Percentiles rank a stretch among this genome's conserved stretches.
Evolutionary conservation across 306 rosid genomes (phyloP).

Genomic region (Macrotyloma uniflorum): DNA sequence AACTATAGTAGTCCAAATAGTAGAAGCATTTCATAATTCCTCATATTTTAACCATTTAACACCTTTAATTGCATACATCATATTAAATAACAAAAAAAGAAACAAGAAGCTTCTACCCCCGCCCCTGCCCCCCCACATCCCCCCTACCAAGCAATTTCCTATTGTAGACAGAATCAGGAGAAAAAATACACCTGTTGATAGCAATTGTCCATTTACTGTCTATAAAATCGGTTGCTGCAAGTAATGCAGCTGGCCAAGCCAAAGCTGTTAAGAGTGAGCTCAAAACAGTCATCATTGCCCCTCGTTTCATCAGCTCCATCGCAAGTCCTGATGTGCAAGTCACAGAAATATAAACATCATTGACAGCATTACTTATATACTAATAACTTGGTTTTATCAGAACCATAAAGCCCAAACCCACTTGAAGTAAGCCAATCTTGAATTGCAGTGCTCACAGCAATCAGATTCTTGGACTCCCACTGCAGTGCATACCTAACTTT

Average conservation of each 20-base stretch:
- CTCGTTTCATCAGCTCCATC: conserved; percentile 68
- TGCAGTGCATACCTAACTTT: conserved; percentile 61
- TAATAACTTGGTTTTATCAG: background rate
- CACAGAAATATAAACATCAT: conserved; percentile 30
- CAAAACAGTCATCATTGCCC: conserved; percentile 79
- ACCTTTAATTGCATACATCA: conserved; percentile 19
- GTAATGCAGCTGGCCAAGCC: conserved; percentile 69
- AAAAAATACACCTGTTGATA: conserved; percentile 59
- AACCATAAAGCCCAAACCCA: conserved; percentile 35
- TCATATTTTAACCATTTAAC: background rate
- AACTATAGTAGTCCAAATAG: background rate
- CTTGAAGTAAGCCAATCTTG: conserved; percentile 81
- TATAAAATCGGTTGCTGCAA: conserved; percentile 68
- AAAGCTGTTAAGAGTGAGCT: conserved; percentile 65
- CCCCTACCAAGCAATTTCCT: background rate
- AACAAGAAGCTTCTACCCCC: background rate
- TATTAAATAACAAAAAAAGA: background rate
- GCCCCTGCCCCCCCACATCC: background rate
- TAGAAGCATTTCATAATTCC: conserved; percentile 17
- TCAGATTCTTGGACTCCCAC: conserved; percentile 69
- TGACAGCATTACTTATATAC: background rate
- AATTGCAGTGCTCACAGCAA: conserved; percentile 73
- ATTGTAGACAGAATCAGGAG: conserved; percentile 29
- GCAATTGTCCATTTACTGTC: conserved; percentile 79
- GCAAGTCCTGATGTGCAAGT: conserved; percentile 58